A percentile compares a stretch with the other conserved stretches of the same genome.
phyloP scores from a whole-genome alignment of 1,284 basidiomycete species.

The Heterobasidion parviporum region DNA sequence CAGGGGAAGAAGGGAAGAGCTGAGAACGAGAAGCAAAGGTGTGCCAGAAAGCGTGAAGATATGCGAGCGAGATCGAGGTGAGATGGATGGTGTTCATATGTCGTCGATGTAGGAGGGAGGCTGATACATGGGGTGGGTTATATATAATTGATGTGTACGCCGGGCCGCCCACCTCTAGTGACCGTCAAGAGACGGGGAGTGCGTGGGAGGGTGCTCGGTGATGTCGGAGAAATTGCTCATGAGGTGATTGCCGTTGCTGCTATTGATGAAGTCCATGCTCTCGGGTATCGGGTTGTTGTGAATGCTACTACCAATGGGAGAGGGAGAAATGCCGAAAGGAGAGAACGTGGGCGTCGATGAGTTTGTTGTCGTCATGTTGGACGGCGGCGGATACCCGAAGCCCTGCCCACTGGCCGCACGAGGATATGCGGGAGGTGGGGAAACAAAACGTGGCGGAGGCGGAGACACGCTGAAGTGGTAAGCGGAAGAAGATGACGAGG shows the following conservation, averaged over 20 bases:
- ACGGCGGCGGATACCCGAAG: conserved; percentile 22
- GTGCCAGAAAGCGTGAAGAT: conserved; percentile 8
- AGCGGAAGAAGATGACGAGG: conserved; percentile 24
- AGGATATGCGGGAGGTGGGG: conserved; percentile 23
- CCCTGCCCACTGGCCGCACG: conserved; percentile 4
- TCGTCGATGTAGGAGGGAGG: conserved; percentile 1
- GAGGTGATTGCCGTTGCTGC: conserved; percentile 13
- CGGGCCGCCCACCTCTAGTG: conserved; percentile 9
- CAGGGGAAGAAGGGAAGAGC: conserved; percentile 9
- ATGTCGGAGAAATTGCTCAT: conserved; percentile 12
- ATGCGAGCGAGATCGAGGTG: conserved; percentile 5
- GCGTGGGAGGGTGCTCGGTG: conserved; percentile 10
- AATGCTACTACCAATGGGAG: conserved; percentile 19
- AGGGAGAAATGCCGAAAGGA: conserved; percentile 50
- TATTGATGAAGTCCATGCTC: conserved; percentile 32
- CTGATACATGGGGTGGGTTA: conserved; percentile 13
- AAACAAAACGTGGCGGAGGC: conserved; percentile 41
- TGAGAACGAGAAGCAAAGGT: conserved; percentile 3
- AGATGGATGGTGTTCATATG: conserved; percentile 15
- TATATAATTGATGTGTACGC: conserved; percentile 2
- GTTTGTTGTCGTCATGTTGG: conserved; percentile 27
- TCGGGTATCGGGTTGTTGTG: conserved; percentile 48
- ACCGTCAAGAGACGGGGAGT: conserved; percentile 9
- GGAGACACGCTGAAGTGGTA: conserved; percentile 32
- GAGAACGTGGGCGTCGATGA: conserved; percentile 39